Base-by-base conservation (phyloP, 2,329 filamentous ascomycete species). In the Cordyceps cicadae region DNA sequence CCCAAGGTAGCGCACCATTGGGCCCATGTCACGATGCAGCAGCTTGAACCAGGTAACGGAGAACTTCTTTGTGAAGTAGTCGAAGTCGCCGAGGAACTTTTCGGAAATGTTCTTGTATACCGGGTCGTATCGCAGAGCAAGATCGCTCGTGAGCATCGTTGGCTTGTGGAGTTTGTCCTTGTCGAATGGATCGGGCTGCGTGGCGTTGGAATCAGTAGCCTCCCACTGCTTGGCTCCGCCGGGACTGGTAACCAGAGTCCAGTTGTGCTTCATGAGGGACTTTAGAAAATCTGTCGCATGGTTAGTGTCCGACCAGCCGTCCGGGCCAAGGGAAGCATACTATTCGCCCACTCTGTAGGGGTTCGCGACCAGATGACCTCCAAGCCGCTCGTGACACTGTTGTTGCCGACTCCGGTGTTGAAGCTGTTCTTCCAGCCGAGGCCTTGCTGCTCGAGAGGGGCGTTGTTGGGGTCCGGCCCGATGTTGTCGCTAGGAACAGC, bases 11-110 rank as follows among this genome's bases (percentile, higher is more conserved):
- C 87, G 87, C 24, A 80, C 71, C 59, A 83, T 77, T 43, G 89
- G 89, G 14, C 89, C 89, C 76, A 92, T 83, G 71, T 92, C 89
- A 76, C 89, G 88, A 77, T 92, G 89, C 32, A 89, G 79, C 48
- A 92, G 82, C 83, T 92, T 92, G 83, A 90, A 92, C 89, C 89
- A 92, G 15, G 89, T 89, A 56, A 84, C 83, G 19, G 82, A 78
- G 68, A 92, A 92, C 9, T 82, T 85, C 62, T 90, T 84, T 58
- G 79, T 80, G 45, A 92, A 80, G 77, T 89, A 75, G 51, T 88
- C 80, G 2, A 86, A 86, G 74, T 92, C 76, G 66, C 85, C 82
- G 49, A 87, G 76, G 81, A 85, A 92, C 66, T 80, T 82, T 57
- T 85, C 81, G 15, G 87, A 82, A 70, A 92, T 89, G 82, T 90